These are phyloP conservation scores for Crithidia expoeki DNA, from an alignment of 208 protist genomes.

Conservation along the genomic window DNA sequence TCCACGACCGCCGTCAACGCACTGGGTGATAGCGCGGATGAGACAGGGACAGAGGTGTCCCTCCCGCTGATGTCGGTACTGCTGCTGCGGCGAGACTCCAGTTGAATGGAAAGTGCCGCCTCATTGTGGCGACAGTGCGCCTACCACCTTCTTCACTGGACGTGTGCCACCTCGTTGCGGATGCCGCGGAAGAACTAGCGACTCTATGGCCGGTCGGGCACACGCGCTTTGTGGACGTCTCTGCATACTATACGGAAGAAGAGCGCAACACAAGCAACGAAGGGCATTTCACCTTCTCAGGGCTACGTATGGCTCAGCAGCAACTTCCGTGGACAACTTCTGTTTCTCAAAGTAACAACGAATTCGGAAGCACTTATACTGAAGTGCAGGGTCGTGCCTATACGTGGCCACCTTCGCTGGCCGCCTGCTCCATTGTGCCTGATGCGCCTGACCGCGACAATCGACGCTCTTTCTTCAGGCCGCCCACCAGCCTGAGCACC, in stretches of 20 bases:
- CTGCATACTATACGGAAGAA: slow-evolving; percentile 12
- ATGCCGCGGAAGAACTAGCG: slow-evolving; percentile 19
- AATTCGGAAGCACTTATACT: background rate
- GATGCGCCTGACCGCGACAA: too few relatives aligned
- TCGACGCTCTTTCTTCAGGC: slow-evolving; percentile 7
- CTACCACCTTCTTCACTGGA: slow-evolving; percentile 54
- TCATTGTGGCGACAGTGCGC: slow-evolving; percentile 46
- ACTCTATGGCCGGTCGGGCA: slow-evolving; percentile 53
- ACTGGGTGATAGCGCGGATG: slow-evolving; percentile 9
- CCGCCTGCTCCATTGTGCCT: background rate
- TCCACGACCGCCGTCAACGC: slow-evolving; percentile 24
- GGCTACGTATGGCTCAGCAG: slow-evolving; percentile 18
- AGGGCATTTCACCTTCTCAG: slow-evolving; percentile 6
- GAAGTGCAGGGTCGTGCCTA: background rate
- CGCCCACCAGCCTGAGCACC: background rate
- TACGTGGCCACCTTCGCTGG: slow-evolving; percentile 33
- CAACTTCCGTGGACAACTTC: slow-evolving; percentile 20
- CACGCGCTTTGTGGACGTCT: slow-evolving; percentile 59
- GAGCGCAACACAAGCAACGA: background rate
- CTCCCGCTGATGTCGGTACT: slow-evolving; percentile 42
- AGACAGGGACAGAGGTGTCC: slow-evolving; percentile 5
- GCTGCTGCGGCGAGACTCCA: slow-evolving; percentile 13
- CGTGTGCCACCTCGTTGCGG: slow-evolving; percentile 17
- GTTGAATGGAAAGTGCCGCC: background rate
- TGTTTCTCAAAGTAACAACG: background rate